Evolutionary conservation across 805 yeast genomes (phyloP), one percentile per base, ranked within the genome.

Genomic region (Wickerhamomyces subpelliculosus): DNA sequence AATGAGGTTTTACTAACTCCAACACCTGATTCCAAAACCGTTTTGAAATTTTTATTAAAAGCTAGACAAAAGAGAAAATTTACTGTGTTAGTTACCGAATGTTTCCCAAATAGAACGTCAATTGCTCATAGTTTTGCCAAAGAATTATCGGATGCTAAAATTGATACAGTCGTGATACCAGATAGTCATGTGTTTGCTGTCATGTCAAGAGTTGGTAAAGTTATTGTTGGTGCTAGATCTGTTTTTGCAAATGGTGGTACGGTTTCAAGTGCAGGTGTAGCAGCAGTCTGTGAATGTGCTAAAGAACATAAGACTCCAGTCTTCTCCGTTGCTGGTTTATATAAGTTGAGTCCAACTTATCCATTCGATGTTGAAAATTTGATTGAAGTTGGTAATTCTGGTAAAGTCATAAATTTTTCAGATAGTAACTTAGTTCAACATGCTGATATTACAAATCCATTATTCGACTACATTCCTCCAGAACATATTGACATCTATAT

Each of bases 211-310:
- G 97, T 93, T 5, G 96, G 97, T 32, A 94, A 94, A 59, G 98
- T 93, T 23, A 78, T 93, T 42, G 75, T 94, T 38, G 97, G 97
- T 27, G 83, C 97, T 5, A 75, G 84, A 44, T 78, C 96, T 0
- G 97, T 93, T 5, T 84, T 93, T 58, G 95, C 95, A 37, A 93
- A 93, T 55, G 99, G 99, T 43, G 97, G 97, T 10, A 84, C 95
- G 47, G 75, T 87, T 35, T 78, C 95, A 3, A 77, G 83, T 20
- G 78, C 95, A 1, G 99, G 98, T 37, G 95, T 85, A 22, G 84
- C 95, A 22, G 74, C 88, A 35, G 96, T 88, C 10, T 89, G 94
- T 48, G 96, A 89, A 62, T 85, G 96, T 63, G 99, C 99, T 21
- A 85, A 84, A 56, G 95, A 86, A 55, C 90, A 85, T 60, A 75